phyloP scores from a whole-genome alignment of 108 stramenopile species.

The Pseudonitzschia delicatissima region DNA sequence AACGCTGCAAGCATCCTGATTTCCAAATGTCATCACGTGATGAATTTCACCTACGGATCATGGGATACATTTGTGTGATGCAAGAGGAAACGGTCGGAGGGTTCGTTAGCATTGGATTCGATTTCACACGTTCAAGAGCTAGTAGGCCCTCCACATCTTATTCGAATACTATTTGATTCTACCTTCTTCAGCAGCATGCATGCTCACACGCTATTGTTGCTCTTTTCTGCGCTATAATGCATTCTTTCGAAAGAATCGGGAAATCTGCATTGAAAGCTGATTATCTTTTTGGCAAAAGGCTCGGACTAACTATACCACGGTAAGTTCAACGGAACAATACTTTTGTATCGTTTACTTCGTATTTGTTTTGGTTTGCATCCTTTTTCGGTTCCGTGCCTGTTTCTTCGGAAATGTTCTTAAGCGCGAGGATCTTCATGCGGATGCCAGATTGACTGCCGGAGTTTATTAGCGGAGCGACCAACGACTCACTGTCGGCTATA shows the following conservation, averaged over 20 bases:
- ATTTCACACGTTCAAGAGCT: slow-evolving; percentile 11
- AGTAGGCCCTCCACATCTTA: slow-evolving; percentile 33
- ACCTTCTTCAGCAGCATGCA: not conserved
- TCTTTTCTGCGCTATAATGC: not conserved
- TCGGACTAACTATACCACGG: not conserved
- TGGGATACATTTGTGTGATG: not conserved
- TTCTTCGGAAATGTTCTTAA: slow-evolving; percentile 1
- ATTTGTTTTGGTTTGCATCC: slow-evolving; percentile 21
- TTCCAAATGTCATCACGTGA: not conserved
- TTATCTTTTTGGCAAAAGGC: not conserved
- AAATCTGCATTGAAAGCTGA: not conserved
- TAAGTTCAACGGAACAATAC: not conserved
- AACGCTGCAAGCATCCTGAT: too few relatives aligned
- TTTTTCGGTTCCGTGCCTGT: slow-evolving; percentile 35
- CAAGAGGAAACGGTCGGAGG: slow-evolving; percentile 19
- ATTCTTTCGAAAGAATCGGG: not conserved
- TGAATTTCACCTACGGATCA: not conserved
- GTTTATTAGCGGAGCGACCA: slow-evolving; percentile 29
- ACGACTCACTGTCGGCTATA: slow-evolving; percentile 7
- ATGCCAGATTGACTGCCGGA: slow-evolving; percentile 25
- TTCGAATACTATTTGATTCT: not conserved
- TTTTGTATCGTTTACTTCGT: not conserved
- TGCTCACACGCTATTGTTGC: not conserved
- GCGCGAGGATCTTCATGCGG: slow-evolving; percentile 38
- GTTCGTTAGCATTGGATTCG: slow-evolving; percentile 30